Percentiles rank a stretch among this genome's conserved stretches.
Evolutionary conservation across 1,284 basidiomycete genomes (phyloP).

Genomic region (Xerocomus minutiporus): DNA sequence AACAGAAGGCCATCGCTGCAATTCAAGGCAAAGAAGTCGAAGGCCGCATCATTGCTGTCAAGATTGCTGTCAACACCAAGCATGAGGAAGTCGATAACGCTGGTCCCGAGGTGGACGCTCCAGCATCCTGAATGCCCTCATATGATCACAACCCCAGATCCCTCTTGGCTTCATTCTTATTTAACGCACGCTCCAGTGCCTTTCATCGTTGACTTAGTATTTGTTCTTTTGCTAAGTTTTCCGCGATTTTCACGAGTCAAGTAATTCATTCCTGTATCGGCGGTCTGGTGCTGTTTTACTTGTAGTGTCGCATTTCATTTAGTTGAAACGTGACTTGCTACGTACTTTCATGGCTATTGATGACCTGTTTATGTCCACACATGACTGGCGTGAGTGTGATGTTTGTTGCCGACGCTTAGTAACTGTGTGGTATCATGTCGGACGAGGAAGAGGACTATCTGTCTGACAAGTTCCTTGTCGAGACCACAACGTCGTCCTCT

Average conservation of each 20-base stretch:
- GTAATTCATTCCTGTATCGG: constrained; percentile 27
- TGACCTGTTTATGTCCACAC: constrained; percentile 22
- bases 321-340: constrained; percentile 33
- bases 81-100: constrained; percentile 38
- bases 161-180: constrained; percentile 31
- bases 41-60: constrained; percentile 79
- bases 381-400: constrained; percentile 4
- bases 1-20: constrained; percentile 78
- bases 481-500: constrained; percentile 29
- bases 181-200: constrained; percentile 25
- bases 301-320: constrained; percentile 38
- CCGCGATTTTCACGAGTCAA: constrained; percentile 37
- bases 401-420: constrained; percentile 20
- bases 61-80: constrained; percentile 74
- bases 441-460: constrained; percentile 70
- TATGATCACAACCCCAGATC: constrained; percentile 16
- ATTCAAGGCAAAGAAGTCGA: constrained; percentile 80
- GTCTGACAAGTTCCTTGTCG: constrained; percentile 74
- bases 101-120: constrained; percentile 12
- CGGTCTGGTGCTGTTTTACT: constrained; percentile 51
- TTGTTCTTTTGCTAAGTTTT: constrained; percentile 32
- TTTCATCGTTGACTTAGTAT: constrained; percentile 33
- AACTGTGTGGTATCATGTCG: constrained; percentile 32
- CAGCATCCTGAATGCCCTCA: constrained; percentile 18
- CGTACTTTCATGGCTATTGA: constrained; percentile 32